Base-by-base conservation (phyloP, 441 rosid species). In the Gossypium gossypioides region DNA sequence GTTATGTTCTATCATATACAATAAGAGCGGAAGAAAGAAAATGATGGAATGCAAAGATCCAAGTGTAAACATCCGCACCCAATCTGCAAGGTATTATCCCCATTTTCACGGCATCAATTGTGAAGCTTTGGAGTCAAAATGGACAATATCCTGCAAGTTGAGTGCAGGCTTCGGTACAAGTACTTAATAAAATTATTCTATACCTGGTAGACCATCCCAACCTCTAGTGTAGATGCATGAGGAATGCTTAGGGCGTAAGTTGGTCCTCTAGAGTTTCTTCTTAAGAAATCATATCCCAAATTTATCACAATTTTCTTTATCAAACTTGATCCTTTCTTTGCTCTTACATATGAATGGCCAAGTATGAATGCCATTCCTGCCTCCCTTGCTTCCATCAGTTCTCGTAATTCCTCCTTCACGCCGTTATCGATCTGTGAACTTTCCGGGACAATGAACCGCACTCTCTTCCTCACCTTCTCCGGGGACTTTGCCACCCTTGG, bases 351-450 rank as follows among this genome's bases (percentile, higher is more conserved):
- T 0, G 89, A 86, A 68, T 89, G 97, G 16, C 97, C 94, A 48
- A 89, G 83, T 74, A 93, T 91, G 54, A 86, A 91, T 16, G 96
- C 92, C 84, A 93, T 82, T 32, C 98, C 97, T 1, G 91, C 91
- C 69, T 93, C 97, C 81, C 93, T 90, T 44, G 96, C 97, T 71
- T 91, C 86, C 86, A 78, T 84, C 27, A 93, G 84, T 76, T 88
- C 98, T 54, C 34, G 79, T 82, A 93, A 34, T 87, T 93, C 98
- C 58, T 86, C 86, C 66, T 59, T 73, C 0, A 84, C 81, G 0
- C 79, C 86, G 10, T 19, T 64, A 44, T 91, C 83, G 0, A 91
- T 82, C 75, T 29, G 78, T 2, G 86, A 86, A 69, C 83, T 85
- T 63, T 88, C 93, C 1, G 97, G 98, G 67, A 91, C 77, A 0